phyloP scores from a whole-genome alignment of 495 filamentous ascomycete species.

The Podospora australis region DNA sequence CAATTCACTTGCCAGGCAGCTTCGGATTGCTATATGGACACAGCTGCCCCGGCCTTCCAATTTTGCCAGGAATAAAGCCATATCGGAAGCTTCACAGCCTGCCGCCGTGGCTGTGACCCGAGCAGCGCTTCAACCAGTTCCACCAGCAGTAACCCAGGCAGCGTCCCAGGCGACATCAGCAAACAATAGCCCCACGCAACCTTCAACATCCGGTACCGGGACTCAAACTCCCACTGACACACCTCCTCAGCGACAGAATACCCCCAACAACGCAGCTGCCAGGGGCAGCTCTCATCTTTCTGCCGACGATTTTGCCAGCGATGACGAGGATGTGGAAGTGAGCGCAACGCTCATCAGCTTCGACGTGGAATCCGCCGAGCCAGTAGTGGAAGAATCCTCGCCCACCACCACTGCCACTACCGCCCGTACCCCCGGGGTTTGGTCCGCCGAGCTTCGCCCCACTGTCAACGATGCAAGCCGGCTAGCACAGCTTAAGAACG shows the following conservation, averaged over 20 bases:
- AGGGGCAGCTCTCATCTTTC: not conserved
- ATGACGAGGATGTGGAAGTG: constrained; percentile 45
- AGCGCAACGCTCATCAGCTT: constrained; percentile 51
- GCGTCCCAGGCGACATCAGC: no score
- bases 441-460: constrained; percentile 52
- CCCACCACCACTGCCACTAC: not conserved
- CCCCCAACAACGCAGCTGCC: constrained; percentile 11
- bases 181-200: no score
- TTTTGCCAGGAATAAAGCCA: no score
- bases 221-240: not conserved
- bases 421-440: constrained; percentile 37
- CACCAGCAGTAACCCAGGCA: no score
- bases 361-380: constrained; percentile 47
- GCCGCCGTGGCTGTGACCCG: no score
- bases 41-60: constrained; percentile 12
- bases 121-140: no score
- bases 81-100: no score
- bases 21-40: constrained; percentile 12
- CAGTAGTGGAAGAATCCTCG: constrained; percentile 21
- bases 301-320: constrained; percentile 33
- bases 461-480: constrained; percentile 23
- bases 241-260: constrained; percentile 27
- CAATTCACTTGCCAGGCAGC: constrained; percentile 1
- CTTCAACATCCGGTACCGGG: no score
- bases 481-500: not conserved